Evolutionary conservation across 2,329 filamentous ascomycete genomes (phyloP).

Genomic region (Phialophora expanda): DNA sequence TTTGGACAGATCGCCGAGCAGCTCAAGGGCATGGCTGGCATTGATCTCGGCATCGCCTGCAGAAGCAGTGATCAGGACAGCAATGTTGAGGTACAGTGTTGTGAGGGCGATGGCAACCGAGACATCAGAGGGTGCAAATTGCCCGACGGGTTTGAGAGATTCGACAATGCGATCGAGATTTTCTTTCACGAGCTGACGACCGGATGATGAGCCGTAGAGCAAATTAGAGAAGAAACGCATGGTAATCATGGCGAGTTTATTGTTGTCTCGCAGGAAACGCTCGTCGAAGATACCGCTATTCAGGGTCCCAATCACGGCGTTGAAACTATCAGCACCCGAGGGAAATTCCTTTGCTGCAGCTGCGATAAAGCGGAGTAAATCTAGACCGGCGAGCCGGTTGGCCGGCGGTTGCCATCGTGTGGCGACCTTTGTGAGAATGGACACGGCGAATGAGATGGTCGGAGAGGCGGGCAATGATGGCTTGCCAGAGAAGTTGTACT

Average conservation of each 20-base stretch:
- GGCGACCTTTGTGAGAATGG: conserved; percentile 72
- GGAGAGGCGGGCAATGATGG: conserved; percentile 46
- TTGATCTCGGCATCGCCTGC: conserved; percentile 49
- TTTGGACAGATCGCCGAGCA: conserved; percentile 66
- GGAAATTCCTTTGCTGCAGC: conserved; percentile 70
- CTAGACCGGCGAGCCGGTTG: conserved; percentile 81
- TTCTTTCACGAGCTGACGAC: conserved; percentile 66
- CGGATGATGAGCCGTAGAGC: conserved; percentile 71
- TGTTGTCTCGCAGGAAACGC: conserved; percentile 71
- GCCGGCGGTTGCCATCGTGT: conserved; percentile 76
- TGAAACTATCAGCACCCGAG: conserved; percentile 60
- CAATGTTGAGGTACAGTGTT: conserved; percentile 82
- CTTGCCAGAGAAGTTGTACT: conserved; percentile 37
- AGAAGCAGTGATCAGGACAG: conserved; percentile 69
- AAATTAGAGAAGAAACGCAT: conserved; percentile 82
- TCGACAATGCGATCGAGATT: conserved; percentile 66
- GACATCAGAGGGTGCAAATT: conserved; percentile 65
- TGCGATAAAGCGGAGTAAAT: conserved; percentile 83
- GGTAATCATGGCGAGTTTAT: conserved; percentile 75
- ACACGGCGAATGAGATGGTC: conserved; percentile 47
- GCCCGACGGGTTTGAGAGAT: conserved; percentile 68
- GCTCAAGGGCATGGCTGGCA: conserved; percentile 50
- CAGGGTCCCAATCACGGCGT: conserved; percentile 66
- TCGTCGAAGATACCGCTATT: conserved; percentile 62
- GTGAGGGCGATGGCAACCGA: conserved; percentile 83